Evolutionary conservation across 108 stramenopile genomes (phyloP).

Genomic region (Licmophora abbreviata): DNA sequence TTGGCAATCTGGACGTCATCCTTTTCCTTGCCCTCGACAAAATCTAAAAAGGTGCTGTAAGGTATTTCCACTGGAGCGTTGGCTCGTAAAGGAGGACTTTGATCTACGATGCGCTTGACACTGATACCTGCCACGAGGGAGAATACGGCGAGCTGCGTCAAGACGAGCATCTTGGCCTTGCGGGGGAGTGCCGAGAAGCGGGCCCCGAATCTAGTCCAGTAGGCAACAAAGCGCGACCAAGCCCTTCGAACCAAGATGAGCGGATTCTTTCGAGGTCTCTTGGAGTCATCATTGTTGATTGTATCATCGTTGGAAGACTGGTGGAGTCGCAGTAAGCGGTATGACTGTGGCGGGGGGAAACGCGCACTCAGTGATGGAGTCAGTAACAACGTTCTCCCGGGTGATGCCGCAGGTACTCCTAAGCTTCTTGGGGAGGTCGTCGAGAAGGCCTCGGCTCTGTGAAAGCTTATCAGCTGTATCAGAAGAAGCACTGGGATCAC

Average conservation of each 20-base stretch:
- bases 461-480: too few relatives aligned
- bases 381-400: too few relatives aligned
- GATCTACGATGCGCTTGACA: not conserved
- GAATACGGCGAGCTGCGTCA: conserved; percentile 12
- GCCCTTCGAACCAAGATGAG: not conserved
- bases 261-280: not conserved
- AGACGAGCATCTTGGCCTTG: conserved; percentile 18
- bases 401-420: too few relatives aligned
- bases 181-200: conserved; percentile 16
- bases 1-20: conserved; percentile 27
- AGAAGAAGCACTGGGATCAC: too few relatives aligned
- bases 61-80: conserved; percentile 50
- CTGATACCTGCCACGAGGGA: conserved; percentile 13
- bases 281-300: too few relatives aligned
- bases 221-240: not conserved
- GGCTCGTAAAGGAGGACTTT: not conserved
- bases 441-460: too few relatives aligned
- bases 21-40: conserved; percentile 42
- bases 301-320: too few relatives aligned
- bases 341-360: too few relatives aligned
- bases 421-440: too few relatives aligned
- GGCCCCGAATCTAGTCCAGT: not conserved
- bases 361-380: too few relatives aligned
- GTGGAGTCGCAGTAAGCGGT: too few relatives aligned
- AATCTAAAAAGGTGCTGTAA: conserved; percentile 66